Conservation (phyloP, 2,329 filamentous ascomycete genomes). For the Pestalotiopsis sp. region DNA sequence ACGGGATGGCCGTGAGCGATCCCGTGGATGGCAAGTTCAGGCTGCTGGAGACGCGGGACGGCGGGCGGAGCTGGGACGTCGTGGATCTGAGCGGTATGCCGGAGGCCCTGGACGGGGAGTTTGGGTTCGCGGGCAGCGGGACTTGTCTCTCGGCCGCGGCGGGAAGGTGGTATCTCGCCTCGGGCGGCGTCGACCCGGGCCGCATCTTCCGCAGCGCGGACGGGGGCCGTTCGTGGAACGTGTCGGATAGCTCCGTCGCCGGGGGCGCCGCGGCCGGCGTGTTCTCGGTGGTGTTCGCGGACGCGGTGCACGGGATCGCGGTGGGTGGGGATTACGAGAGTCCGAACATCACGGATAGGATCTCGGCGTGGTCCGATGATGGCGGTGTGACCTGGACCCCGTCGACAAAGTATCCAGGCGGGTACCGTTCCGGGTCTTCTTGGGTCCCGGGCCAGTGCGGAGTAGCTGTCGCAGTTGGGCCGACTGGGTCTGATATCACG, state of each 20-base stretch:
- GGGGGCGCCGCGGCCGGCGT: constrained; percentile 31
- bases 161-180: constrained; percentile 31
- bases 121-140: constrained; percentile 35
- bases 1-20: constrained; percentile 34
- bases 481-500: constrained; percentile 34
- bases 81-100: constrained; percentile 28
- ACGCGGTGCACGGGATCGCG: constrained; percentile 28
- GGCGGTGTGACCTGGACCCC: constrained; percentile 31
- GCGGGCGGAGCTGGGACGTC: constrained; percentile 28
- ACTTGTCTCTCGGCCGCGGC: constrained; percentile 32
- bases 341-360: constrained; percentile 22
- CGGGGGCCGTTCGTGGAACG: constrained; percentile 29
- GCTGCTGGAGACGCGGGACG: constrained; percentile 33
- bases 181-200: constrained; percentile 30
- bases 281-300: constrained; percentile 35
- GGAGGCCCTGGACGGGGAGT: constrained; percentile 29
- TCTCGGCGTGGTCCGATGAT: constrained; percentile 32
- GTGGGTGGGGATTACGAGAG: constrained; percentile 33
- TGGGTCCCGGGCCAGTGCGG: constrained; percentile 28
- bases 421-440: constrained; percentile 33
- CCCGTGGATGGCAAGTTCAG: constrained; percentile 35
- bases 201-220: constrained; percentile 30
- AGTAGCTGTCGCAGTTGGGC: constrained; percentile 33
- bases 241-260: constrained; percentile 25
- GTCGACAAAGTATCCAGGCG: constrained; percentile 28